phyloP scores from a whole-genome alignment of 169 alveolate species.

The Babesia sp. region DNA sequence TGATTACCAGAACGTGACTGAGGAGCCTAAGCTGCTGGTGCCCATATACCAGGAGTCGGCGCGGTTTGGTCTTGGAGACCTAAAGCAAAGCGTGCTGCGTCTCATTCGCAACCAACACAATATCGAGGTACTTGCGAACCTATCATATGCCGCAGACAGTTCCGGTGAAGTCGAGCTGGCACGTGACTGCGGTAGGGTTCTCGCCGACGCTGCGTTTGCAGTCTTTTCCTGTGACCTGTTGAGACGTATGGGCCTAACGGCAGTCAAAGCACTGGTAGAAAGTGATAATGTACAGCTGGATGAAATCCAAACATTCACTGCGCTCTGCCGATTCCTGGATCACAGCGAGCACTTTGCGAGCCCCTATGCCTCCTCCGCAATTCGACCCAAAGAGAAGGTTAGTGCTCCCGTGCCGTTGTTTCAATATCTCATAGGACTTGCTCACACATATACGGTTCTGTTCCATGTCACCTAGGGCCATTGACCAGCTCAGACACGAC shows the following conservation, averaged over 20 bases:
- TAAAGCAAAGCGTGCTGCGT: conserved; percentile 51
- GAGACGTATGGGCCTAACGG: conserved; percentile 38
- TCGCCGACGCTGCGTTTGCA: conserved; percentile 61
- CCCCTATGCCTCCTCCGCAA: conserved; percentile 43
- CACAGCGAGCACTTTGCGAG: conserved; percentile 14
- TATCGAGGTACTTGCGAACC: conserved; percentile 38
- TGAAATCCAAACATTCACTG: conserved; percentile 57
- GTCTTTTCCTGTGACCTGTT: conserved; percentile 51
- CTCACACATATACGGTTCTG: conserved; percentile 48
- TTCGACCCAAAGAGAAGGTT: conserved; percentile 54
- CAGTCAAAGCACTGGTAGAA: conserved; percentile 37
- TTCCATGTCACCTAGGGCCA: conserved; percentile 64
- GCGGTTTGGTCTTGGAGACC: conserved; percentile 41
- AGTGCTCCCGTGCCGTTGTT: no score
- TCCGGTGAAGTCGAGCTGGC: conserved; percentile 60
- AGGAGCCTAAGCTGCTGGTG: conserved; percentile 36
- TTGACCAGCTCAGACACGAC: conserved; percentile 47
- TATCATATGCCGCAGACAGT: conserved; percentile 55
- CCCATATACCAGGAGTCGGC: conserved; percentile 56
- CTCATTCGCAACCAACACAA: conserved; percentile 46
- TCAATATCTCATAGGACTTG: conserved; percentile 22
- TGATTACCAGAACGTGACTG: conserved; percentile 61
- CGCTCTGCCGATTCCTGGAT: conserved; percentile 55
- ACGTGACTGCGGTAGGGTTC: conserved; percentile 59
- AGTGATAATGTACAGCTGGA: conserved; percentile 64